Conservation (phyloP, 2,329 filamentous ascomycete species). For the Bipolaris cookei region DNA sequence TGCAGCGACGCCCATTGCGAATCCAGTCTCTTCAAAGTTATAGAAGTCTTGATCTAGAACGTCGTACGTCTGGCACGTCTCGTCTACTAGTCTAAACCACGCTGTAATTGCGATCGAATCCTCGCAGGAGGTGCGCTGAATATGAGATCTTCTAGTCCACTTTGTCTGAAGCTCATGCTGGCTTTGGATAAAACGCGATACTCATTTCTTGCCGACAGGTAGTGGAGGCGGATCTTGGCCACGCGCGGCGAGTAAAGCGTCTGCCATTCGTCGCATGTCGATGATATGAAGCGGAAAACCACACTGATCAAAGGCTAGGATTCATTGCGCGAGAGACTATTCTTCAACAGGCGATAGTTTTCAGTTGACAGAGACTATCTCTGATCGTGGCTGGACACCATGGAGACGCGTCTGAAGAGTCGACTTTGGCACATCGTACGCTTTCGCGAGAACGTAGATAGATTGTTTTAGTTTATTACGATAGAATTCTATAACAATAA, state of each 20-base stretch:
- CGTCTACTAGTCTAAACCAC: neutral
- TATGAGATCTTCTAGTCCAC: neutral
- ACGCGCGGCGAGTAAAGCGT: neutral
- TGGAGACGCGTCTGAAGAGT: neutral
- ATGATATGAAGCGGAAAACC: constrained; percentile 4
- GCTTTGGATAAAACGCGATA: constrained; percentile 12
- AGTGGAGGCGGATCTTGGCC: neutral
- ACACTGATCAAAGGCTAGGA: constrained; percentile 3
- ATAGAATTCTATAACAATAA: too few species aligned
- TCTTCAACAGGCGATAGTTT: constrained; percentile 6
- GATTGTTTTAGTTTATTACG: too few species aligned
- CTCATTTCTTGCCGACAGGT: constrained; percentile 15
- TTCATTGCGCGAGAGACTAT: neutral
- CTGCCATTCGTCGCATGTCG: constrained; percentile 9
- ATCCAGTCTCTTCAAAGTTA: too few species aligned
- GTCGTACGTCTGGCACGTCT: neutral
- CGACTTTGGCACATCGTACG: too few species aligned
- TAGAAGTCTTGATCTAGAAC: too few species aligned
- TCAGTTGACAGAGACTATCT: neutral
- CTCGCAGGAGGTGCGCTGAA: neutral
- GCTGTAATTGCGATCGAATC: neutral
- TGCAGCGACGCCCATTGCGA: too few species aligned
- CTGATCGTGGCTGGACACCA: neutral
- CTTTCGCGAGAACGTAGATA: too few species aligned
- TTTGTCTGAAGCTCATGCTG: constrained; percentile 17